These are phyloP conservation scores for Rutstroemia sp. DNA, from an alignment of 2,329 filamentous ascomycete species.

Conservation along the genomic window DNA sequence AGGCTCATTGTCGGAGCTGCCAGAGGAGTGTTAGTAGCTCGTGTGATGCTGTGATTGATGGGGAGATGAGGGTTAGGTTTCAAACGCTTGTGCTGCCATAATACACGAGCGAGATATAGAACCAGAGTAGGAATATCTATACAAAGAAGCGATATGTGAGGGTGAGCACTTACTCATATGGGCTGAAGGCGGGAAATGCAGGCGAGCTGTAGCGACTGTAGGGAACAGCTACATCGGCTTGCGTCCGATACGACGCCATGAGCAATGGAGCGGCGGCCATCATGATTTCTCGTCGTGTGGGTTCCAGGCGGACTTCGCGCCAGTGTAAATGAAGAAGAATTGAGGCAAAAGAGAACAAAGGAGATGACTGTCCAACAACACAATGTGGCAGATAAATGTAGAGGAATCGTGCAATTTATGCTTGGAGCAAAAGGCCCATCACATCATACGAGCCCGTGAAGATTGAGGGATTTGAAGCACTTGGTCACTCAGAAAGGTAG, in stretches of 20 bases:
- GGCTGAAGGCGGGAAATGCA: slow-evolving; percentile 4
- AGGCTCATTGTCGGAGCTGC: slow-evolving; percentile 23
- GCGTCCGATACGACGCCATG: background rate
- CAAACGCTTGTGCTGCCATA: background rate
- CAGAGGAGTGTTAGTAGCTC: too few relatives aligned
- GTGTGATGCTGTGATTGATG: background rate
- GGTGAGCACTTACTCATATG: slow-evolving; percentile 9
- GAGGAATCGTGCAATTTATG: slow-evolving; percentile 5
- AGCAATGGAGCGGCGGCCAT: slow-evolving; percentile 4
- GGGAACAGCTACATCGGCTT: background rate
- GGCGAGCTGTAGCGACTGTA: slow-evolving; percentile 1
- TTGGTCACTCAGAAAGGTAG: background rate
- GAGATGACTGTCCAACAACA: background rate
- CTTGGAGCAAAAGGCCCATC: background rate
- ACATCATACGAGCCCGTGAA: slow-evolving; percentile 2
- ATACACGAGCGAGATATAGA: background rate
- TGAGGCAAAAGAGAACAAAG: background rate
- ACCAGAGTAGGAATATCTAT: background rate
- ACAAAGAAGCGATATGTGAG: background rate
- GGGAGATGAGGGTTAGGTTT: background rate
- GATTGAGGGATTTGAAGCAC: background rate
- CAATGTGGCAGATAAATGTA: background rate
- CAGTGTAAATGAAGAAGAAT: background rate
- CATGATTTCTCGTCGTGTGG: background rate
- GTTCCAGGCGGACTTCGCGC: background rate